These are phyloP conservation scores for Evansstolkia leycettana DNA, from an alignment of 495 filamentous ascomycete genomes.

Conservation along the genomic window DNA sequence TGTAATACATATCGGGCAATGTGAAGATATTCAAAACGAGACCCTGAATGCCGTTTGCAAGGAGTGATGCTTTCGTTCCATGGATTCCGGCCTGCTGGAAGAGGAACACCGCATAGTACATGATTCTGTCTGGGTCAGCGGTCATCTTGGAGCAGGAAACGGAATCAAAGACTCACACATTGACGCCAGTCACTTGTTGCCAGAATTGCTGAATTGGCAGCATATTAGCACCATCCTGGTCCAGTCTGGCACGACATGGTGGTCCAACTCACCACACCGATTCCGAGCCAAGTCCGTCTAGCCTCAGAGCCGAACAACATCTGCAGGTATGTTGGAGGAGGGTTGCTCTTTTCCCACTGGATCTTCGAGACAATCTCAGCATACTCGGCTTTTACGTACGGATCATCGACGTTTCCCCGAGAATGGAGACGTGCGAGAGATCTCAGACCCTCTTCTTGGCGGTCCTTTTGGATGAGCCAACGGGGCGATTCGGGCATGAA, in stretches of 20 bases:
- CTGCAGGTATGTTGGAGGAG: constrained; percentile 11
- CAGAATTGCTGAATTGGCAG: constrained; percentile 12
- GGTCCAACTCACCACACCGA: constrained; percentile 13
- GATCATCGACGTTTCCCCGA: constrained; percentile 11
- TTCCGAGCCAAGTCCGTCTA: constrained; percentile 18
- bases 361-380: constrained; percentile 13
- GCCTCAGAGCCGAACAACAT: constrained; percentile 14
- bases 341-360: constrained; percentile 10
- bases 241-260: background rate
- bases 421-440: constrained; percentile 25
- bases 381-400: constrained; percentile 9
- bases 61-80: constrained; percentile 8
- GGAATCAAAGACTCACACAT: constrained; percentile 12
- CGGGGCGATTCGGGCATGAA: constrained; percentile 32
- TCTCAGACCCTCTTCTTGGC: constrained; percentile 22
- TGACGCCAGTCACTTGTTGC: constrained; percentile 19
- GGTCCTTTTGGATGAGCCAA: constrained; percentile 27
- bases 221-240: no score
- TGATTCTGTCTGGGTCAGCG: constrained; percentile 9
- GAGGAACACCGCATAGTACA: constrained; percentile 18
- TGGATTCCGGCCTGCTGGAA: constrained; percentile 14
- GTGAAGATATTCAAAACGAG: constrained; percentile 15
- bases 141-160: no score
- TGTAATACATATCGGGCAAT: constrained; percentile 13
- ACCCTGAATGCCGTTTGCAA: constrained; percentile 16